Base-by-base conservation (phyloP, 768 basidiomycete genomes). In the Tulasnella calospora region DNA sequence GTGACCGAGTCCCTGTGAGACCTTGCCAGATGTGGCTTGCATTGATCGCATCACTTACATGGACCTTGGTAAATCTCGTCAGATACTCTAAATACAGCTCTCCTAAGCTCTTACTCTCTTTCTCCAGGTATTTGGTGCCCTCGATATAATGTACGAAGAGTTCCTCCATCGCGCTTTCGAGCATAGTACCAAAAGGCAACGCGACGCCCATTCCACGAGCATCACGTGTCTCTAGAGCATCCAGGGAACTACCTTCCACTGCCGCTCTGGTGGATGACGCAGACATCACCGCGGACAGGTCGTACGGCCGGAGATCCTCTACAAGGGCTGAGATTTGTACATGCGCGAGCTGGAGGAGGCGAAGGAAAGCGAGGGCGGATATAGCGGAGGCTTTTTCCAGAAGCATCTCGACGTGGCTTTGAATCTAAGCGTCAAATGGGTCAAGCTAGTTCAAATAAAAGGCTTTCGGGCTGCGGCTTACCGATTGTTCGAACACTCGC, bases 141-240 rank as follows among this genome's bases (percentile, higher is more conserved):
- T 99, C 97, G 1, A 92, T 92, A 82, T 96, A 98, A 3, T 95
- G 94, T 30, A 96, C 90, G 80, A 99, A 99, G 27, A 99, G 89
- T 82, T 99, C 98, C 80, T 98, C 98, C 90, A 98, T 92, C 10
- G 95, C 94, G 10, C 90, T 91, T 83, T 99, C 98, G n/a, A 99
- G 87, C 94, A 98, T 95, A 0, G 89, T 86, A 82, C 91, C 88
- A 81, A 93, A 89, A n/a, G 91, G 88, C 8, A 89, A 85, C 19
- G 89, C 87, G 12, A 89, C 87, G 12, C 61, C 35, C 71, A 76
- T 75, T 27, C 40, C 79, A 40, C 44, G 82, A 35, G 17, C 75
- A 35, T 41, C 71, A 78, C 67, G 23, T 77, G 71, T 35, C 81
- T 57, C 33, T 74, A 74, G 40, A 77, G 57, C 35, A 46, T 47